Conservation (phyloP, 495 filamentous ascomycete species). For the Penicillium malachiteum region DNA sequence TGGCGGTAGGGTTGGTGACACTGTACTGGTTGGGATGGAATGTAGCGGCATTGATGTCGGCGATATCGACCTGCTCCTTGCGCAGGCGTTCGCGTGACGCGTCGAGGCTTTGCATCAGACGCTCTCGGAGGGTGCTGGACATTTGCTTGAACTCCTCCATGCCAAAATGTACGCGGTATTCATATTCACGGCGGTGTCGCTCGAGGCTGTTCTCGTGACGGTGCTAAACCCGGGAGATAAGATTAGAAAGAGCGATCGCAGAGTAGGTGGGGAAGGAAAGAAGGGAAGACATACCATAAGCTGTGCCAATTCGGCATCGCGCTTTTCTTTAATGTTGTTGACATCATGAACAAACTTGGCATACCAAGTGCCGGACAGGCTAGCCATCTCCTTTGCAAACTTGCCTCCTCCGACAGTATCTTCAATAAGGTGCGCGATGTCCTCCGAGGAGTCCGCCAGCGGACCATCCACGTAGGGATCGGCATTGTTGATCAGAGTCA, state of each 20-base stretch:
- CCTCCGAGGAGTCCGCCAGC: conserved; percentile 67
- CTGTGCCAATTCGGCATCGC: conserved; percentile 74
- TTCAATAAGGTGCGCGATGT: conserved; percentile 63
- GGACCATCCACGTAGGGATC: conserved; percentile 73
- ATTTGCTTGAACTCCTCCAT: conserved; percentile 77
- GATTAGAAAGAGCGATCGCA: not conserved
- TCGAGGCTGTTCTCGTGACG: conserved; percentile 44
- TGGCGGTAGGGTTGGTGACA: conserved; percentile 67
- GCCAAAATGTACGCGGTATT: conserved; percentile 65
- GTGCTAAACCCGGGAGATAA: conserved; percentile 21
- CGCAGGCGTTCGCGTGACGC: conserved; percentile 74
- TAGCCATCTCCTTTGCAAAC: conserved; percentile 56
- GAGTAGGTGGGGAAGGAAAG: not conserved
- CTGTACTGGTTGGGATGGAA: conserved; percentile 92
- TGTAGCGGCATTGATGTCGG: conserved; percentile 82
- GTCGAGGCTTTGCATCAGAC: conserved; percentile 73
- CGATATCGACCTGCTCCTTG: conserved; percentile 85
- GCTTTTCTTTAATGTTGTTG: conserved; percentile 79
- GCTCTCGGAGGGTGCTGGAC: conserved; percentile 76
- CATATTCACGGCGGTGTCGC: conserved; percentile 40
- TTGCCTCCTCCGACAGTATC: conserved; percentile 54
- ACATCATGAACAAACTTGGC: conserved; percentile 76
- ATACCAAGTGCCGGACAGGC: conserved; percentile 76
- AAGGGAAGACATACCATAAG: conserved; percentile 62
- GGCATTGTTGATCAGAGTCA: conserved; percentile 78